Evolutionary conservation across 805 yeast species (phyloP).

Genomic region (Wickerhamomyces strasburgensis): DNA sequence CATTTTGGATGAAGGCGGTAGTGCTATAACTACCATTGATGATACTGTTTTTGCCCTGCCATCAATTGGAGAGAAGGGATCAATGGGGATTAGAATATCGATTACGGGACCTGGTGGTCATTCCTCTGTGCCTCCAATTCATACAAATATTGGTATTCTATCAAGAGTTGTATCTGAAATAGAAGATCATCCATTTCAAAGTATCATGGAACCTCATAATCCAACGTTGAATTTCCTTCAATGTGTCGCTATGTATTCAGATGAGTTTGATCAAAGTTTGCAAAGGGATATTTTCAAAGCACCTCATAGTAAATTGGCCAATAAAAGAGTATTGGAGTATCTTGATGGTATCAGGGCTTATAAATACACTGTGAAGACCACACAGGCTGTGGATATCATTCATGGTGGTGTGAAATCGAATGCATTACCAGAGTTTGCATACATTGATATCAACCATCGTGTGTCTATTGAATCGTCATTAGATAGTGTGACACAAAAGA

Average conservation of each 20-base stretch:
- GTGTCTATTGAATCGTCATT: slow-evolving; percentile 42
- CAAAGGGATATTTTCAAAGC: slow-evolving; percentile 31
- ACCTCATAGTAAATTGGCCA: slow-evolving; percentile 30
- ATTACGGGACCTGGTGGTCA: slow-evolving; percentile 69
- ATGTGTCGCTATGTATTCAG: slow-evolving; percentile 52
- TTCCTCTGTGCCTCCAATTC: slow-evolving; percentile 66
- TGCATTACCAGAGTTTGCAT: slow-evolving; percentile 57
- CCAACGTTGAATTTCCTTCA: slow-evolving; percentile 52
- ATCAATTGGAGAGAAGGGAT: slow-evolving; percentile 61
- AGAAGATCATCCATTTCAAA: slow-evolving; percentile 49
- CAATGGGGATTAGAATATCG: slow-evolving; percentile 43
- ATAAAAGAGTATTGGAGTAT: slow-evolving; percentile 29
- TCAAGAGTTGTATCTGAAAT: slow-evolving; percentile 49
- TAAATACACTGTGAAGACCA: slow-evolving; percentile 28
- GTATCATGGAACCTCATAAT: slow-evolving; percentile 41
- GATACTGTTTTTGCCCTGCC: slow-evolving; percentile 46
- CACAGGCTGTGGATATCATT: slow-evolving; percentile 54
- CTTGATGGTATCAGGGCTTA: slow-evolving; percentile 38
- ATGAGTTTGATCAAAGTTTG: slow-evolving; percentile 21
- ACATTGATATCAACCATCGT: slow-evolving; percentile 44
- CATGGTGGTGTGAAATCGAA: slow-evolving; percentile 64
- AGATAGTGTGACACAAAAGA: slow-evolving; percentile 26
- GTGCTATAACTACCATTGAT: slow-evolving; percentile 34
- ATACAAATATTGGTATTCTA: slow-evolving; percentile 66
- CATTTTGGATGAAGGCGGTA: slow-evolving; percentile 58